Base-by-base conservation (phyloP, 2,329 filamentous ascomycete species). In the Curvularia sp. region DNA sequence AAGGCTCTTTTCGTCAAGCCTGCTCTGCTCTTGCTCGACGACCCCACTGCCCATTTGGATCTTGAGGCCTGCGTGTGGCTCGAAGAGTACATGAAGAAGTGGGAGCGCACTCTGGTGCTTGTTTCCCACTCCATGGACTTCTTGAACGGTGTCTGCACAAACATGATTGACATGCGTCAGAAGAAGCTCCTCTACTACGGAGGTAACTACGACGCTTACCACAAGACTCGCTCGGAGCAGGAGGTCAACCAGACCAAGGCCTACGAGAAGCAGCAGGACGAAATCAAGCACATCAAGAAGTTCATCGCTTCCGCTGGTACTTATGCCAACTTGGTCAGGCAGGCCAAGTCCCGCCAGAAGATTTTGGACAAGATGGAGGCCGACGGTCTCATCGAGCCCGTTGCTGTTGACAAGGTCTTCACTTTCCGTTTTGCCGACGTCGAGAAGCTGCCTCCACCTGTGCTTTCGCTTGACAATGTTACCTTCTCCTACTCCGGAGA, bases 281-380 rank as follows among this genome's bases (percentile, higher is more conserved):
- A 99, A 84, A 99, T 99, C 79, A 86, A 88, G 70, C 96, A 99
- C 85, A 99, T 99, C 86, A 98, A 99, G 86, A 97, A 98, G 83
- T 99, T 99, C 86, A 99, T 99, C 79, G 95, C 96, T 75, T 97
- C 94, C 62, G 95, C 95, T 57, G 95, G 96, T 93, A 99, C 95
- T 61, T 99, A 99, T 77, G 95, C 96, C 87, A 99, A 99, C 85
- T 86, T 99, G 84, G 95, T 99, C 77, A 88, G 92, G 79, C 95
- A 99, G 83, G 96, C 96, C 81, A 99, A 99, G 86, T 98, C 95
- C 43, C 89, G 95, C 66, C 95, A 99, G 82, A 99, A 99, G 92
- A 98, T 98, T 80, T 86, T 98, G 68, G 95, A 99, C 87, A 99
- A 99, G 89, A 99, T 99, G 95, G 94, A 98, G 86, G 95, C 96